A percentile compares a stretch with the other conserved stretches of the same genome.
These are phyloP conservation scores for Cytospora paraplurivora DNA, from an alignment of 2,329 filamentous ascomycete species.

Conservation along the genomic window DNA sequence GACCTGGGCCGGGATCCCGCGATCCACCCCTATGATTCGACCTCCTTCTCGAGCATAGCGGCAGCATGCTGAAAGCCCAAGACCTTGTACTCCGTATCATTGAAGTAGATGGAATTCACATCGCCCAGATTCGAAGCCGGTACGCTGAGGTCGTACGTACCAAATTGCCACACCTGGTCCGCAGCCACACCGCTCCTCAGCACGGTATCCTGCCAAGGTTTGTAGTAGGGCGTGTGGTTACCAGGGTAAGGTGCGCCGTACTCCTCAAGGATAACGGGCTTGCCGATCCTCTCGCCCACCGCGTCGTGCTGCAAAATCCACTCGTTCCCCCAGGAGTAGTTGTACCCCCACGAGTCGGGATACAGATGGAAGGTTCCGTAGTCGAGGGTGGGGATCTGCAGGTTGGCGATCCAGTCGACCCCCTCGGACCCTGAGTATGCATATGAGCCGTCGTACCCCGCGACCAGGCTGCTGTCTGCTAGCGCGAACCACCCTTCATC, in stretches of 20 bases:
- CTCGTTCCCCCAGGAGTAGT: conserved; percentile 25
- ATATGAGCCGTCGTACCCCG: conserved; percentile 40
- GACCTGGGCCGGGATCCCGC: neutral
- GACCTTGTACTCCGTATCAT: conserved; percentile 24
- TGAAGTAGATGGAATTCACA: conserved; percentile 25
- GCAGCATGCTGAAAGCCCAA: conserved; percentile 24
- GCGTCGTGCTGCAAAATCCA: conserved; percentile 26
- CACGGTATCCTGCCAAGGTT: conserved; percentile 29
- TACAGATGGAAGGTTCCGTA: conserved; percentile 50
- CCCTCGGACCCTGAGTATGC: conserved; percentile 56
- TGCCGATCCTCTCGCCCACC: conserved; percentile 22
- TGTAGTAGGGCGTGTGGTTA: conserved; percentile 25
- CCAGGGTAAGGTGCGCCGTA: conserved; percentile 26
- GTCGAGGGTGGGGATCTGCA: conserved; percentile 52
- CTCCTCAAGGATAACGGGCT: conserved; percentile 28
- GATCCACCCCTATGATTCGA: neutral
- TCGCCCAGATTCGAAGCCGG: conserved; percentile 19
- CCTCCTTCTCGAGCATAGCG: conserved; percentile 22
- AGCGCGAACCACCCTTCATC: conserved; percentile 50
- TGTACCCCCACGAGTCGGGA: conserved; percentile 34
- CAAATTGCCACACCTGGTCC: conserved; percentile 30
- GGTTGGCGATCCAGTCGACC: conserved; percentile 54
- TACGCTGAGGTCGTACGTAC: conserved; percentile 20
- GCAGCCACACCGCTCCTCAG: conserved; percentile 24
- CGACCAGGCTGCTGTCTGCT: conserved; percentile 32